These are phyloP conservation scores for Vitis cinerea DNA, from an alignment of 164 flowering plant species.

Conservation along the genomic window DNA sequence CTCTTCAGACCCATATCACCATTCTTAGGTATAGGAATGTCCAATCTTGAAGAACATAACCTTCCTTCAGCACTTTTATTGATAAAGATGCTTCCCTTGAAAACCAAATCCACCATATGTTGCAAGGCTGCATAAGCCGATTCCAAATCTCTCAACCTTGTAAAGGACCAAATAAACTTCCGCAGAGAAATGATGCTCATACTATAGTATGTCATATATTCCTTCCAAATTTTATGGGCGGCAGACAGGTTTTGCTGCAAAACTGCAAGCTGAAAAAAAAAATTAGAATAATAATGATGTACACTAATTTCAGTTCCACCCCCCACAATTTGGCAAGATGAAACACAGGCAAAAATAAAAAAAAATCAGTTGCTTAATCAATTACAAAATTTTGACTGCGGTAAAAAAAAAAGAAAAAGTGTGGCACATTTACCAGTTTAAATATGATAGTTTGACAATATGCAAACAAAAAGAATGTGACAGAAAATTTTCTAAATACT, in stretches of 20 bases:
- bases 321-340: background rate
- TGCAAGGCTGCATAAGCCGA: constrained; percentile 70
- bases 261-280: constrained; percentile 75
- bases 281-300: constrained; percentile 11
- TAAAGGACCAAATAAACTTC: constrained; percentile 64
- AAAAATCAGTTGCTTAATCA: no score
- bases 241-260: constrained; percentile 55
- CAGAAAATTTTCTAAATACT: no score
- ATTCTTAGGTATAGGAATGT: constrained; percentile 64
- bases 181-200: constrained; percentile 46
- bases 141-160: constrained; percentile 60
- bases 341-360: no score
- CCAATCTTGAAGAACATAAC: constrained; percentile 39
- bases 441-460: no score
- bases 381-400: no score
- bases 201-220: constrained; percentile 50
- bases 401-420: no score
- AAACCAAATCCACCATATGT: constrained; percentile 58
- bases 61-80: constrained; percentile 28
- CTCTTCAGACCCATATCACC: constrained; percentile 12
- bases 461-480: no score
- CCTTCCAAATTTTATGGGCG: constrained; percentile 70
- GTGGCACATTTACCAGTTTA: no score
- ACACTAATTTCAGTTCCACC: background rate
- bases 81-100: constrained; percentile 25